Evolutionary conservation across 768 basidiomycete genomes (phyloP).

Genomic region (Mycena vulgaris): DNA sequence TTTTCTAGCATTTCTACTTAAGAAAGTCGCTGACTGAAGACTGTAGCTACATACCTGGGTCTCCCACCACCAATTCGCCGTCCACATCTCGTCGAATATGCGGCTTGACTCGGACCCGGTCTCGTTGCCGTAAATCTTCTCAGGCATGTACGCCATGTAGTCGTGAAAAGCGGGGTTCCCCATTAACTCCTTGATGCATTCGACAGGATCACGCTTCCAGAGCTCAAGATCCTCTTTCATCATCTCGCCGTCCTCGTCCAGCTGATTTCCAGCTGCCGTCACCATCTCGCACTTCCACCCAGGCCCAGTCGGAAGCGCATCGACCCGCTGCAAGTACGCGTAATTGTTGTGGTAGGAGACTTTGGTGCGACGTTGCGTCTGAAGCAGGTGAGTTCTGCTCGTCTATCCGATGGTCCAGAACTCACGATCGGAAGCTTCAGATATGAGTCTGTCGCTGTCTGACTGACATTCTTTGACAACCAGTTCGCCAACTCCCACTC

Average conservation of each 20-base stretch:
- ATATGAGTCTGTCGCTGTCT: too few relatives aligned
- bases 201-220: too few relatives aligned
- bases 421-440: conserved; percentile 16
- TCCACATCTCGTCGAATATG: too few relatives aligned
- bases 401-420: not conserved
- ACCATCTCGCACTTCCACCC: conserved; percentile 34
- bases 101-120: not conserved
- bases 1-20: not conserved
- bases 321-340: too few relatives aligned
- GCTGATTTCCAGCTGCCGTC: conserved; percentile 20
- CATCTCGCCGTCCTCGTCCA: conserved; percentile 24
- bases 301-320: too few relatives aligned
- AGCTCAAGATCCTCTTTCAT: too few relatives aligned
- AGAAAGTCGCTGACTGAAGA: too few relatives aligned
- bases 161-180: too few relatives aligned
- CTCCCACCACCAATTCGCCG: too few relatives aligned
- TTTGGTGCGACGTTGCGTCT: conserved; percentile 30
- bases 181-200: too few relatives aligned
- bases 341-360: conserved; percentile 42
- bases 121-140: conserved; percentile 31
- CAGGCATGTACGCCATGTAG: conserved; percentile 41
- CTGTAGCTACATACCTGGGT: too few relatives aligned
- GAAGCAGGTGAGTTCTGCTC: not conserved
- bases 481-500: conserved; percentile 34
- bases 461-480: too few relatives aligned